A percentile compares a stretch with the other conserved stretches of the same genome.
Conservation (phyloP, 345 rosid species). For the Ricinus communis region DNA sequence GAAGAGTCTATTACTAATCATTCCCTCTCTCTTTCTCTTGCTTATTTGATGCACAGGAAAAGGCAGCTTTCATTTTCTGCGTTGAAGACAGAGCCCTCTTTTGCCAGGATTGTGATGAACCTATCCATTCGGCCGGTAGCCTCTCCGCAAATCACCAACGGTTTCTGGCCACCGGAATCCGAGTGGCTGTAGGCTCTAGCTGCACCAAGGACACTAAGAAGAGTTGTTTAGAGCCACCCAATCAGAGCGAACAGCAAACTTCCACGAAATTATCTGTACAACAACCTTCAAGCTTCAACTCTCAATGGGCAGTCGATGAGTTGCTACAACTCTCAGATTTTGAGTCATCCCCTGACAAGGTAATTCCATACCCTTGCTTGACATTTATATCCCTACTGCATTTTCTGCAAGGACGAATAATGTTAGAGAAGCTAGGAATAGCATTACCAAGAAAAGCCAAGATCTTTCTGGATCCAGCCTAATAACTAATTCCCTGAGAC, state of each 20-base stretch:
- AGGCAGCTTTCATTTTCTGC: constrained; percentile 92
- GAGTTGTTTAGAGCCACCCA: constrained; percentile 63
- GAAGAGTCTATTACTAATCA: no score
- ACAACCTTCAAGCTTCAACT: constrained; percentile 39
- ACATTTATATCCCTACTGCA: not conserved
- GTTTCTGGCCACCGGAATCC: constrained; percentile 87
- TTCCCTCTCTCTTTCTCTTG: no score
- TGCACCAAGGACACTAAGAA: constrained; percentile 47
- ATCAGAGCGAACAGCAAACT: constrained; percentile 41
- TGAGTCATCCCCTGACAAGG: constrained; percentile 64
- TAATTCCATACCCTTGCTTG: constrained; percentile 8
- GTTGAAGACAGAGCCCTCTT: constrained; percentile 95
- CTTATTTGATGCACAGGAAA: constrained; percentile 53
- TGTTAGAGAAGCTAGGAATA: not conserved
- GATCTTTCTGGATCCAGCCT: no score
- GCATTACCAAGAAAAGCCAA: not conserved
- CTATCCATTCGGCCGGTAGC: constrained; percentile 70
- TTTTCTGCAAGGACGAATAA: no score
- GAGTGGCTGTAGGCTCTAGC: constrained; percentile 68
- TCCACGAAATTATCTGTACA: constrained; percentile 43
- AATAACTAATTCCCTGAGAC: no score
- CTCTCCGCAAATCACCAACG: constrained; percentile 90
- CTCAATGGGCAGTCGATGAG: constrained; percentile 80
- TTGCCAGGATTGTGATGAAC: constrained; percentile 82
- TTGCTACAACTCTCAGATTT: constrained; percentile 68